A percentile compares a stretch with the other conserved stretches of the same genome.
phyloP scores from a whole-genome alignment of 225 moss, liverwort and hornwort species.

The Anthoceros angustus region DNA sequence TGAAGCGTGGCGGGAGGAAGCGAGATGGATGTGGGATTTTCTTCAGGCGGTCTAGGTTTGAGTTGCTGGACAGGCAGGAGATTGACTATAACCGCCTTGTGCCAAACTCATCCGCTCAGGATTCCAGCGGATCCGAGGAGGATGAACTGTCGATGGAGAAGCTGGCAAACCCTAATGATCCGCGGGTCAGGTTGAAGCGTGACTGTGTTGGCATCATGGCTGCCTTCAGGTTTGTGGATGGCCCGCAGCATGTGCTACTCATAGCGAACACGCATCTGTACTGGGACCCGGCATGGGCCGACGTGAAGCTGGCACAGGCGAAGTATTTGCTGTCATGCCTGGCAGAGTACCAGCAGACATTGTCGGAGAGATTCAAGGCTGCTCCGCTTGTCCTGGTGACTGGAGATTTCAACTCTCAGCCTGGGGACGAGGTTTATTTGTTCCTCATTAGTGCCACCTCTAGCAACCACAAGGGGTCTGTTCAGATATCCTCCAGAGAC shows the following conservation, averaged over 20 bases:
- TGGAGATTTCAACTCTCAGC: conserved; percentile 80
- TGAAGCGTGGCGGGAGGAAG: conserved; percentile 62
- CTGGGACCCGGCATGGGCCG: conserved; percentile 83
- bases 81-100: conserved; percentile 83
- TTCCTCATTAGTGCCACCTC: conserved; percentile 47
- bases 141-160: conserved; percentile 14
- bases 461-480: conserved; percentile 6
- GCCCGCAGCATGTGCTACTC: conserved; percentile 39
- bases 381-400: conserved; percentile 40
- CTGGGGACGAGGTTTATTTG: conserved; percentile 73
- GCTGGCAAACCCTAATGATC: conserved; percentile 60
- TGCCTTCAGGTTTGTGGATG: conserved; percentile 45
- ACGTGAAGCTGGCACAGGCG: conserved; percentile 86
- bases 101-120: conserved; percentile 16
- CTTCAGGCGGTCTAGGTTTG: conserved; percentile 53
- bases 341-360: conserved; percentile 26
- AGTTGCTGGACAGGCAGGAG: conserved; percentile 43
- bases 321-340: conserved; percentile 39
- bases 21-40: conserved; percentile 86
- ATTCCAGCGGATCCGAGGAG: conserved; percentile 13
- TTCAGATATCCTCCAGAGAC: neutral
- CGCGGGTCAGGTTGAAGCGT: conserved; percentile 54
- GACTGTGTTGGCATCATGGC: conserved; percentile 79
- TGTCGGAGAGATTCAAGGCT: conserved; percentile 20
- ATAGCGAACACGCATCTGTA: conserved; percentile 72